Base-by-base conservation (phyloP, 2,329 filamentous ascomycete genomes). In the Sclerotinia minor region DNA sequence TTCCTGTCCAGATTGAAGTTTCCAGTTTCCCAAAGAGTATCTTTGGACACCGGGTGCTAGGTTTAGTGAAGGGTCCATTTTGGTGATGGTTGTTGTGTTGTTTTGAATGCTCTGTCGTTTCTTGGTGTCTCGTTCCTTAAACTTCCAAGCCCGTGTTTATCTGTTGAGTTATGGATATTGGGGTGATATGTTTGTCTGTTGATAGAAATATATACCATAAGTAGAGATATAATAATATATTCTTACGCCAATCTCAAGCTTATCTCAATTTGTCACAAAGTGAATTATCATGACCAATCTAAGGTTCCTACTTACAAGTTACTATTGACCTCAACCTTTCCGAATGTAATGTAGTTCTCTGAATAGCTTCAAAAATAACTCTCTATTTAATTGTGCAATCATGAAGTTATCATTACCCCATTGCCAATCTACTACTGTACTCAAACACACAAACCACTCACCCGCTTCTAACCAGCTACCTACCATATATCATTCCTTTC, bases 11-110 rank as follows among this genome's bases (percentile, higher is more conserved):
- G 83, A 87, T 74, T 89, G 85, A 3, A 94, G 84, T 69, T 83
- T 79, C 80, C 89, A 91, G 77, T 90, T 83, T 24, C 89, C 89
- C 0, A 92, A 81, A 32, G 83, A 77, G 74, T 83, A 89, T 2
- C 78, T 85, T 65, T 85, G 66, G 11, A 75, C 70, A 1, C 70
- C 73, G 38, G 73, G 59, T 69, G 45, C 45, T 61, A 38, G n/a
- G 21, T 13, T 26, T 29, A 61, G 58, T 0, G 58, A 26, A 2
- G 58, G 50, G 58, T 50, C 45, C 58, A 61, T 61, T 38, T 45
- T 38, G 26, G 32, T 38, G 21, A 49, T 24, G 45, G 8, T 61
- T 38, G 45, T 38, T 21, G 29, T 24, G 8, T 9, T 47, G 44
- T n/a, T 7, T 41, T n/a, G 38, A 41, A 38, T 38, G 3, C 35